These are phyloP conservation scores for Cutaneotrichosporon sp. DNA, from an alignment of 1,284 basidiomycete genomes.

Conservation along the genomic window DNA sequence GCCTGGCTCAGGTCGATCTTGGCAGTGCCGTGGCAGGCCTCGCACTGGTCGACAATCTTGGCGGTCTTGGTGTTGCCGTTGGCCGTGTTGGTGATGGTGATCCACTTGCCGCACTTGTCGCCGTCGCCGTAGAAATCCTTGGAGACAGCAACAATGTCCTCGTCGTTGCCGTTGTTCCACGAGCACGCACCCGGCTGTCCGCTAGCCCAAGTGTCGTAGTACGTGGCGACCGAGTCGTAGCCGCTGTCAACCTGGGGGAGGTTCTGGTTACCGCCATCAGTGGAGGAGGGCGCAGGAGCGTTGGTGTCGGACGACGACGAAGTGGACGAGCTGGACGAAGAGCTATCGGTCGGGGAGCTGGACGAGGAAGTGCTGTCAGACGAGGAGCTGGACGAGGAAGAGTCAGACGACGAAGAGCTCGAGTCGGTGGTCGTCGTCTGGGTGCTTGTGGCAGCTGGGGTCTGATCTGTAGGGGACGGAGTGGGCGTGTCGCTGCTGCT, in stretches of 20 bases:
- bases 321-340: too few relatives aligned
- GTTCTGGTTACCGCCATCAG: conserved; percentile 1
- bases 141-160: conserved; percentile 49
- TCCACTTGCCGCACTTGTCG: conserved; percentile 51
- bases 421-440: not conserved
- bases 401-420: conserved; percentile 15
- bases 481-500: too few relatives aligned
- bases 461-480: too few relatives aligned
- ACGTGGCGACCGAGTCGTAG: conserved; percentile 45
- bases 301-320: conserved; percentile 15
- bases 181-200: conserved; percentile 30
- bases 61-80: conserved; percentile 47
- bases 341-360: too few relatives aligned
- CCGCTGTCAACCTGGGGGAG: conserved; percentile 27
- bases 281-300: not conserved
- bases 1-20: not conserved
- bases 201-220: conserved; percentile 34
- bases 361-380: too few relatives aligned
- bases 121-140: conserved; percentile 48
- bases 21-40: not conserved
- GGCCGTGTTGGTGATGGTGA: conserved; percentile 44
- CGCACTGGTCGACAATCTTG: conserved; percentile 50
- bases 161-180: conserved; percentile 14
- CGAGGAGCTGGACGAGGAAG: too few relatives aligned
- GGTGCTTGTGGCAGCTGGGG: too few relatives aligned